Evolutionary conservation across 495 filamentous ascomycete genomes (phyloP).

Genomic region (Hypoxylon fragiforme): DNA sequence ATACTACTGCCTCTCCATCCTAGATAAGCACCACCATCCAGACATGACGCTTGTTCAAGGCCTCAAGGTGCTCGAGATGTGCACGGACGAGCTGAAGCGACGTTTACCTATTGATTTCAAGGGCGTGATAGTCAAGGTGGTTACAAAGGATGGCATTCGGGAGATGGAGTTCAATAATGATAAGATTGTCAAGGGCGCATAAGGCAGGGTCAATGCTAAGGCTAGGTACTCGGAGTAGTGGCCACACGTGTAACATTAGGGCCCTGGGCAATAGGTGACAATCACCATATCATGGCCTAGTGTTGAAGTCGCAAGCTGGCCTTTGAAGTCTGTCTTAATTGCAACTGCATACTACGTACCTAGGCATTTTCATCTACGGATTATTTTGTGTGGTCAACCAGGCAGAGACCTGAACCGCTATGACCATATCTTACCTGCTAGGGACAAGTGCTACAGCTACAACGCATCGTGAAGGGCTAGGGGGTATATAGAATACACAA

Average conservation of each 20-base stretch:
- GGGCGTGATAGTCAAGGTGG: constrained; percentile 87
- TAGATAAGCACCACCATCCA: constrained; percentile 98
- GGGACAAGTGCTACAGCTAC: neutral
- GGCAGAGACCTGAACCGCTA: neutral
- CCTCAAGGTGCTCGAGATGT: constrained; percentile 87
- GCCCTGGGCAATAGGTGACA: constrained; percentile 11
- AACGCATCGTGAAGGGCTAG: neutral
- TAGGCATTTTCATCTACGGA: neutral
- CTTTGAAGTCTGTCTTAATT: constrained; percentile 7
- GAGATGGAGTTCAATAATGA: constrained; percentile 81
- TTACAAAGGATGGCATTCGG: constrained; percentile 87
- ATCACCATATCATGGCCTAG: constrained; percentile 17
- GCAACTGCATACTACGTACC: too few relatives aligned
- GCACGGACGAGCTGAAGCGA: constrained; percentile 94
- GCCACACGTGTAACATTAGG: constrained; percentile 34
- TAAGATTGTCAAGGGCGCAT: constrained; percentile 70
- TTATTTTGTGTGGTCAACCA: too few relatives aligned
- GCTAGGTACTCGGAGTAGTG: constrained; percentile 1
- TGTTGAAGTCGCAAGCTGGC: constrained; percentile 15
- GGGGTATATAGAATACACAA: too few relatives aligned
- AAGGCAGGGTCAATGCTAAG: constrained; percentile 17
- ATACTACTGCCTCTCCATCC: constrained; percentile 94
- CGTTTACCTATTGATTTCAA: constrained; percentile 98
- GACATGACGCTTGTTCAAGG: constrained; percentile 86
- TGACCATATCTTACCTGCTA: neutral